Evolutionary conservation across 2,329 filamentous ascomycete species (phyloP).

Genomic region (Pseudogymnoascus sp.): DNA sequence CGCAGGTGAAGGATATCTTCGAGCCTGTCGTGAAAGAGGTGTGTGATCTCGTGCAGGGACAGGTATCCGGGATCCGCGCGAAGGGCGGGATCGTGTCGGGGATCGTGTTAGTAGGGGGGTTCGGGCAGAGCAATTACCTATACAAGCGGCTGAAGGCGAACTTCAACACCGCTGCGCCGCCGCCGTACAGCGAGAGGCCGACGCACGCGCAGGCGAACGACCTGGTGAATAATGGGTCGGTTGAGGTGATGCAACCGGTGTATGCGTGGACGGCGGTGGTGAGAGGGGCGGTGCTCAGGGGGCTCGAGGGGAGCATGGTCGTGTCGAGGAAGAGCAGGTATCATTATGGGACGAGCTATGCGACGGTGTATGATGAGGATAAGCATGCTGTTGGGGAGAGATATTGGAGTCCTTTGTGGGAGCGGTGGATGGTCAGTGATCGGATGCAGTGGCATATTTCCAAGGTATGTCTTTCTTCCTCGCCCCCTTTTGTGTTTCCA

Average conservation of each 20-base stretch:
- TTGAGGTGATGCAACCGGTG: conserved; percentile 75
- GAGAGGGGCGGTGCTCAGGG: conserved; percentile 65
- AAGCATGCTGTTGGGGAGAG: conserved; percentile 65
- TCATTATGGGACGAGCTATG: conserved; percentile 70
- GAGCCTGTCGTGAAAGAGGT: conserved; percentile 67
- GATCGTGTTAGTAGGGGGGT: conserved; percentile 76
- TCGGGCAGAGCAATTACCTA: conserved; percentile 71
- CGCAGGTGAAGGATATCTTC: conserved; percentile 65
- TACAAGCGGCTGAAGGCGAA: conserved; percentile 63
- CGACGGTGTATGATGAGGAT: conserved; percentile 69
- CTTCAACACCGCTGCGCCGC: conserved; percentile 47
- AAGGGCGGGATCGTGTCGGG: conserved; percentile 58
- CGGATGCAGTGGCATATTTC: conserved; percentile 82
- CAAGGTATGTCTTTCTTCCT: conserved; percentile 45
- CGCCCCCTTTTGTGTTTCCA: not conserved
- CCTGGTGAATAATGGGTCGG: conserved; percentile 44
- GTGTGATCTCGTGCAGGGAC: conserved; percentile 58
- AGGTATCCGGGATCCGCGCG: conserved; percentile 54
- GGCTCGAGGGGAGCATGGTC: conserved; percentile 72
- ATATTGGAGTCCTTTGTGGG: conserved; percentile 75
- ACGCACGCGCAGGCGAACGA: conserved; percentile 51
- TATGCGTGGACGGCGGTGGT: conserved; percentile 79
- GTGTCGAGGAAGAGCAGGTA: conserved; percentile 65
- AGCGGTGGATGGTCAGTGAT: conserved; percentile 75
- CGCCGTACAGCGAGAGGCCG: conserved; percentile 58